phyloP scores from a whole-genome alignment of 169 alveolate genomes.

The Plasmodium cynomolgi region DNA sequence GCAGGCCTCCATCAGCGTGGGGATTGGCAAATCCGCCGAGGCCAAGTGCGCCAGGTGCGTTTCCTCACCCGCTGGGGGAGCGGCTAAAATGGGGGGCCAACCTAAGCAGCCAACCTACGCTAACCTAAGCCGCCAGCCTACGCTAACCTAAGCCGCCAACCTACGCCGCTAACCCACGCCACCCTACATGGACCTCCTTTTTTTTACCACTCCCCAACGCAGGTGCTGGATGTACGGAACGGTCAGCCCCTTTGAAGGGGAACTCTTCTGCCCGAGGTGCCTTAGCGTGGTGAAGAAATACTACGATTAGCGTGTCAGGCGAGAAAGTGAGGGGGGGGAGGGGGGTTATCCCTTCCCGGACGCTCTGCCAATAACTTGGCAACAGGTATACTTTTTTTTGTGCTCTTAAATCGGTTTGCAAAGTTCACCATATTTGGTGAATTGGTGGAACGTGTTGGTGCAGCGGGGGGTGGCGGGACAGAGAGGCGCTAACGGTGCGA shows the following conservation, averaged over 20 bases:
- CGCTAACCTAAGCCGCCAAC: not conserved
- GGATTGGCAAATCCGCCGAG: conserved; percentile 20
- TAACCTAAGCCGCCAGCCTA: not conserved
- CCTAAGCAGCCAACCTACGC: not conserved
- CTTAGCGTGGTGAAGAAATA: conserved; percentile 18
- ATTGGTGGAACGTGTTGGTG: not conserved
- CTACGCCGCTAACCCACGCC: not conserved
- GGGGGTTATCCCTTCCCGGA: not conserved
- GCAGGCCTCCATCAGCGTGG: conserved; percentile 30
- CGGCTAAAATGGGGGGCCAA: not conserved
- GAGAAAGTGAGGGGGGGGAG: not conserved
- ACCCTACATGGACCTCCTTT: not conserved
- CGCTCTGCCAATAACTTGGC: not conserved
- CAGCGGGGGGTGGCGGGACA: not conserved
- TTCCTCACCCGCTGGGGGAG: not conserved
- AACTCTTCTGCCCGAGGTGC: conserved; percentile 60
- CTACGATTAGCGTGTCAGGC: not conserved
- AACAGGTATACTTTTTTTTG: not conserved
- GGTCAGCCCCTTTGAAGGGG: conserved; percentile 45
- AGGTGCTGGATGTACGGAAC: conserved; percentile 75
- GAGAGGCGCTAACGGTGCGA: not conserved
- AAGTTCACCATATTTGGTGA: not conserved
- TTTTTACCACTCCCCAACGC: not conserved
- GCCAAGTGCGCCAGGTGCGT: conserved; percentile 38
- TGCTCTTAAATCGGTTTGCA: not conserved